phyloP scores from a whole-genome alignment of 495 filamentous ascomycete species.

The Penicillium pulvis region DNA sequence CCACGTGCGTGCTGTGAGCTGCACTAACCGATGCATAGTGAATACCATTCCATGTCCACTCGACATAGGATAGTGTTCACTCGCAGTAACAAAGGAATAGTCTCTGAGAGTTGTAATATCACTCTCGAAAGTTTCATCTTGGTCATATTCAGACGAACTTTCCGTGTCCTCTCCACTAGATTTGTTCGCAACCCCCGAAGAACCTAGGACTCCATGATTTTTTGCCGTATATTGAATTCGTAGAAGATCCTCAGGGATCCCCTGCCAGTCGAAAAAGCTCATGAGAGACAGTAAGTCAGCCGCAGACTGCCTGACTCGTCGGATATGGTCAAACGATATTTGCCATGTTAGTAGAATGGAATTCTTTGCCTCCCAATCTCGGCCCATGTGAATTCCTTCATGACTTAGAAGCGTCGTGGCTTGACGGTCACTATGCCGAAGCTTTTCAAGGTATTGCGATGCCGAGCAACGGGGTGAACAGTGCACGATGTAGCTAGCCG shows the following conservation, averaged over 20 bases:
- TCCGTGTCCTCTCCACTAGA: background rate
- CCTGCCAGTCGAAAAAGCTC: constrained; percentile 27
- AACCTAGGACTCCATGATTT: background rate
- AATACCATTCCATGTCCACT: constrained; percentile 3
- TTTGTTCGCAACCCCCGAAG: background rate
- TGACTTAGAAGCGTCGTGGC: background rate
- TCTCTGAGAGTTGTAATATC: constrained; percentile 42
- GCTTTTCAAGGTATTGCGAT: constrained; percentile 38
- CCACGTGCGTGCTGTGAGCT: constrained; percentile 27
- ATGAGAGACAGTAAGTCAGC: constrained; percentile 33
- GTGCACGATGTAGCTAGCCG: constrained; percentile 45
- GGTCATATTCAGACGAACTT: constrained; percentile 1
- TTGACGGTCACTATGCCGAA: constrained; percentile 16
- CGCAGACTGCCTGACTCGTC: constrained; percentile 16
- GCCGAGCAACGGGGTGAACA: constrained; percentile 2
- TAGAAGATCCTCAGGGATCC: constrained; percentile 11
- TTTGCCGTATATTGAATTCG: background rate
- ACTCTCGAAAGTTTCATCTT: constrained; percentile 37
- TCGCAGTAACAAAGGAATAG: constrained; percentile 45
- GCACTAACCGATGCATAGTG: constrained; percentile 28
- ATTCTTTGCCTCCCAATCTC: constrained; percentile 24
- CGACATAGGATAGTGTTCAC: constrained; percentile 1
- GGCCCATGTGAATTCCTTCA: constrained; percentile 12
- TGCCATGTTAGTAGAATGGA: constrained; percentile 33
- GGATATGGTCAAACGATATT: constrained; percentile 35